phyloP scores from a whole-genome alignment of 2,329 filamentous ascomycete genomes.

The Leptographium galeiforme region DNA sequence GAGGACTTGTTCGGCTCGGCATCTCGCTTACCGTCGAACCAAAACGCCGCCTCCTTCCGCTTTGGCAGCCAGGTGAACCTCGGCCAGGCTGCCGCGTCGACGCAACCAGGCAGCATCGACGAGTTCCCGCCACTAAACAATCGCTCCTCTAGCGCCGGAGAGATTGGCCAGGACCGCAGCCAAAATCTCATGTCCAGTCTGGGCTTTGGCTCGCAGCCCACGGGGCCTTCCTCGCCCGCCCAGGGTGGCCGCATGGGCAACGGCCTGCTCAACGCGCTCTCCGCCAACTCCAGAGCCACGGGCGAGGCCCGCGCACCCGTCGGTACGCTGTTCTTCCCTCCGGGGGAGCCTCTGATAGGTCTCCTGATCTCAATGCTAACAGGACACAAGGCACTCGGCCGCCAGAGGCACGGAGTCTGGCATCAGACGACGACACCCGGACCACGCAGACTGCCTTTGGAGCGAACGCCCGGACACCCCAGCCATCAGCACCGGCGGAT shows the following conservation, averaged over 20 bases:
- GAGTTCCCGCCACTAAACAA: slow-evolving; percentile 52
- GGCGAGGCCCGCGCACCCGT: slow-evolving; percentile 36
- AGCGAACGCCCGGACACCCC: slow-evolving; percentile 20
- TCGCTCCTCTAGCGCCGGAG: slow-evolving; percentile 37
- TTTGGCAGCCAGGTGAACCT: slow-evolving; percentile 35
- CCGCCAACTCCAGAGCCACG: slow-evolving; percentile 38
- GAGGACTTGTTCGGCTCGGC: slow-evolving; percentile 29
- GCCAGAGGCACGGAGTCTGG: slow-evolving; percentile 28
- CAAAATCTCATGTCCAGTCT: slow-evolving; percentile 38
- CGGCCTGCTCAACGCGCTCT: slow-evolving; percentile 50
- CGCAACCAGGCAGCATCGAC: slow-evolving; percentile 36
- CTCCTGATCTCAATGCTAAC: not conserved
- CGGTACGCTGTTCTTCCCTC: slow-evolving; percentile 16
- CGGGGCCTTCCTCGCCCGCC: slow-evolving; percentile 10
- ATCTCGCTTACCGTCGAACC: slow-evolving; percentile 21
- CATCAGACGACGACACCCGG: slow-evolving; percentile 29
- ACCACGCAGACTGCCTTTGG: slow-evolving; percentile 31
- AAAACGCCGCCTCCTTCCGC: slow-evolving; percentile 33
- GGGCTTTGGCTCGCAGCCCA: slow-evolving; percentile 36
- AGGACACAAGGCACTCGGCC: slow-evolving; percentile 21
- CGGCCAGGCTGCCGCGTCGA: slow-evolving; percentile 25
- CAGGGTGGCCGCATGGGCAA: slow-evolving; percentile 35
- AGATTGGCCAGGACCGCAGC: slow-evolving; percentile 42
- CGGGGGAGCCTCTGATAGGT: not conserved
- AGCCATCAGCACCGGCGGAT: not conserved